These are phyloP conservation scores for Trichoderma citrinoviride DNA, from an alignment of 2,329 filamentous ascomycete genomes.

Conservation along the genomic window DNA sequence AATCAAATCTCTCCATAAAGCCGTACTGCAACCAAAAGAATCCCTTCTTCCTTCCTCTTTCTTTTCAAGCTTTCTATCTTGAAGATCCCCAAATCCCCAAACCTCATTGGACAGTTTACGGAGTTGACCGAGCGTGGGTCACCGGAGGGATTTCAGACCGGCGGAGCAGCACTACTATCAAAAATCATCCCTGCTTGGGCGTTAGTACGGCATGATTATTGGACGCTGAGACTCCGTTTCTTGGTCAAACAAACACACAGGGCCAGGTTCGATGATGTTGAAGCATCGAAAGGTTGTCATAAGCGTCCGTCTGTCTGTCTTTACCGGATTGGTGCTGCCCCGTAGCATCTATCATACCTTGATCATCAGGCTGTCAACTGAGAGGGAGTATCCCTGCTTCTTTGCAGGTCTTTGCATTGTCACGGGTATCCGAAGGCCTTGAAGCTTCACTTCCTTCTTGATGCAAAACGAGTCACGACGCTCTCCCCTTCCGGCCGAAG, in stretches of 20 bases:
- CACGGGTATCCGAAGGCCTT: background rate
- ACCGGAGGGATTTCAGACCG: constrained; percentile 1
- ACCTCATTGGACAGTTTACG: background rate
- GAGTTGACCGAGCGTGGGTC: background rate
- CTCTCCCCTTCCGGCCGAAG: constrained; percentile 10
- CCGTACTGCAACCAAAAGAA: background rate
- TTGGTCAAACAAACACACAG: too few relatives aligned
- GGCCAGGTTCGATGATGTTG: too few relatives aligned
- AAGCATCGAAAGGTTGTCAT: too few relatives aligned
- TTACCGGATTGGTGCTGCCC: too few relatives aligned
- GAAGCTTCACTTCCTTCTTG: background rate
- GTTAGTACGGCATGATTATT: background rate
- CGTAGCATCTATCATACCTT: too few relatives aligned
- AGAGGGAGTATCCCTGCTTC: background rate
- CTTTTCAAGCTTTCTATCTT: background rate
- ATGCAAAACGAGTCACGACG: background rate
- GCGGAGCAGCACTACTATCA: background rate
- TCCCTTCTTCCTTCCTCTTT: background rate
- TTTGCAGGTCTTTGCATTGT: background rate
- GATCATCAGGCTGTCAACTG: too few relatives aligned
- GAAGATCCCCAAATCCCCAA: background rate
- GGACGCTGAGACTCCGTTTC: background rate
- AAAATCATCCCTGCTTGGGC: background rate
- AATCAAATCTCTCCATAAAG: background rate
- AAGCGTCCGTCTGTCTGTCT: too few relatives aligned